phyloP scores from a whole-genome alignment of 441 rosid species.

The Biscutella laevigata region DNA sequence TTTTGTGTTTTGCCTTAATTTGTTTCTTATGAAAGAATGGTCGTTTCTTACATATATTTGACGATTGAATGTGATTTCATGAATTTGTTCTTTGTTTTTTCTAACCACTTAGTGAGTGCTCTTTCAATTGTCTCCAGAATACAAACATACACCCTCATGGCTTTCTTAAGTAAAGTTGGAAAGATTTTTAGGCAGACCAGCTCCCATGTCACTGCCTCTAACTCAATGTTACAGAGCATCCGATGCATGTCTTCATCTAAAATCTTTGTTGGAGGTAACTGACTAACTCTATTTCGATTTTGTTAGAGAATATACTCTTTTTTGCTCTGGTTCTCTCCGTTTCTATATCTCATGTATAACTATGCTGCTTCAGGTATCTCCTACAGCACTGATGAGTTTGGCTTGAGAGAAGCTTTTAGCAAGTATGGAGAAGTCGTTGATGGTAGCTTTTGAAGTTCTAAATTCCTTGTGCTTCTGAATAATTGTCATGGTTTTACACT shows the following conservation, averaged over 20 bases:
- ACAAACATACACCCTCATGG: slow-evolving; percentile 51
- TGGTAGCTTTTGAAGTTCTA: slow-evolving; percentile 32
- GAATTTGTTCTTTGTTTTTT: no score
- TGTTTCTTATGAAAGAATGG: no score
- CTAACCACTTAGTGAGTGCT: no score
- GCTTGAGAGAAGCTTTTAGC: slow-evolving; percentile 59
- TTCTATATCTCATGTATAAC: not conserved
- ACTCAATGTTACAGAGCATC: slow-evolving; percentile 52
- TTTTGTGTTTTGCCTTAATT: no score
- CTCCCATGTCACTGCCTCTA: slow-evolving; percentile 32
- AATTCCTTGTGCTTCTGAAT: not conserved
- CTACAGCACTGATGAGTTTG: slow-evolving; percentile 56
- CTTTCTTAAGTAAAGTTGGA: slow-evolving; percentile 72
- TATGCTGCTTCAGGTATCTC: slow-evolving; percentile 54
- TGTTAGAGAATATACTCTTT: not conserved
- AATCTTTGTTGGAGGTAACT: slow-evolving; percentile 75
- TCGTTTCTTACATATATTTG: no score
- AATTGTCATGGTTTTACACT: not conserved
- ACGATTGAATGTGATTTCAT: no score
- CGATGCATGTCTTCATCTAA: slow-evolving; percentile 79
- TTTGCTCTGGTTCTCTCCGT: not conserved
- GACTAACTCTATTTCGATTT: not conserved
- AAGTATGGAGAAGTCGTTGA: slow-evolving; percentile 83
- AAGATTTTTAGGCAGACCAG: slow-evolving; percentile 57
- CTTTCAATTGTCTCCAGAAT: no score